Base-by-base conservation (phyloP, 192 early-diverging fungal species). In the Backusella tuberculispora region DNA sequence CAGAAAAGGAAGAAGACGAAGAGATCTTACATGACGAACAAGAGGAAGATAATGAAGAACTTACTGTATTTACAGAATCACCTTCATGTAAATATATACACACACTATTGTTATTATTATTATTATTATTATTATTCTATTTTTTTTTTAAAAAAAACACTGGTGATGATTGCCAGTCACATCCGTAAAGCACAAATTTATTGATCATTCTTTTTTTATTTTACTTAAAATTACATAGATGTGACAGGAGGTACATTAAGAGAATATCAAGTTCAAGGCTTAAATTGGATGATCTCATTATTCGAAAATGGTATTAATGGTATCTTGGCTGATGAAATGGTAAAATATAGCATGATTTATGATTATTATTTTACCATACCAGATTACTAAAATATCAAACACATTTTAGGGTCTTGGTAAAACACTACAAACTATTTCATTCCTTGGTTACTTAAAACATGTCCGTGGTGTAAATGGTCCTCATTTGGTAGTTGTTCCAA, bases 301-400 rank as follows among this genome's bases (percentile, higher is more conserved):
- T 97, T 90, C 73, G 91, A 96, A 74, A 98, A 99, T 79, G 95
- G 95, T n/a, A 95, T 99, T 81, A 99, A 99, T 79, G 98, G 98
- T 24, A 98, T 98, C 66, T 82, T 99, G 41, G 97, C 98, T n/a
- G 98, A 98, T 83, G 97, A 98, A 83, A 98, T 98, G 97, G 93
- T 92, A 83, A 66, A 14, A n/a, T n/a, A n/a, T n/a, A n/a, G n/a
- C n/a, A n/a, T n/a, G n/a, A n/a, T n/a, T n/a, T n/a, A n/a, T n/a
- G n/a, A n/a, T n/a, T n/a, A n/a, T n/a, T n/a, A n/a, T n/a, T n/a
- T n/a, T n/a, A n/a, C n/a, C n/a, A n/a, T n/a, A 65, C 7, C 41
- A 42, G 7, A 42, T 42, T 3, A 69, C 43, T 42, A 14, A 14
- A 21, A n/a, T 34, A 41, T 72, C 67, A 44, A 48, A 66, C 68